A percentile compares a stretch with the other conserved stretches of the same genome.
Conservation (phyloP, 805 yeast species). For the Kodamaea neixiangensis region DNA sequence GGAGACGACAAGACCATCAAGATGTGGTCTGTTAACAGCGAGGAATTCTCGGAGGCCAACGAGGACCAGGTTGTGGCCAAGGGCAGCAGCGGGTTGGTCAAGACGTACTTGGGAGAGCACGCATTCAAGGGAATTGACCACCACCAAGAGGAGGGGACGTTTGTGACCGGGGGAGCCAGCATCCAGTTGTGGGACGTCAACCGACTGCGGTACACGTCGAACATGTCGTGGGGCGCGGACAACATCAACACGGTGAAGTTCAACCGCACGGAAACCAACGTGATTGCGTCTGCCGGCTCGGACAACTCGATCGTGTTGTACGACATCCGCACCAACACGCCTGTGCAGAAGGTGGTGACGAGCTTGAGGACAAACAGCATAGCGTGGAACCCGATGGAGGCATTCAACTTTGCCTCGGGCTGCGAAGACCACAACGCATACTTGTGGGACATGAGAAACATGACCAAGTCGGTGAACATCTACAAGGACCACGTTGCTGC, state of each 20-base stretch:
- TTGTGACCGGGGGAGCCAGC: constrained; percentile 90
- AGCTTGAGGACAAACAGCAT: constrained; percentile 80
- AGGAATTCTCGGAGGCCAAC: constrained; percentile 44
- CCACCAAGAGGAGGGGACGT: constrained; percentile 68
- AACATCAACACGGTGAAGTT: constrained; percentile 80
- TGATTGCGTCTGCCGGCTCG: constrained; percentile 79
- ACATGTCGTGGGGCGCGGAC: constrained; percentile 96
- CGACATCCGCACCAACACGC: constrained; percentile 87
- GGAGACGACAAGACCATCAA: constrained; percentile 90
- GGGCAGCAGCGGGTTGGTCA: constrained; percentile 57
- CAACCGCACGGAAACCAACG: constrained; percentile 85
- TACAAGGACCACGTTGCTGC: constrained; percentile 96
- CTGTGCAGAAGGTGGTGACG: constrained; percentile 87
- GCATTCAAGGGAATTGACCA: constrained; percentile 86
- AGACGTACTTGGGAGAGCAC: constrained; percentile 81
- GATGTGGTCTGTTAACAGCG: constrained; percentile 75
- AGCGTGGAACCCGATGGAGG: constrained; percentile 98
- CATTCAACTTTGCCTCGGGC: constrained; percentile 88
- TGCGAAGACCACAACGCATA: constrained; percentile 94
- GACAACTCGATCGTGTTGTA: constrained; percentile 90
- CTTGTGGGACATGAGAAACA: constrained; percentile 94
- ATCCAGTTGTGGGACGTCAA: constrained; percentile 91
- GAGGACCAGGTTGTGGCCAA: constrained; percentile 33
- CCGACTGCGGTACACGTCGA: constrained; percentile 73
- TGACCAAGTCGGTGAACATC: constrained; percentile 77